These are phyloP conservation scores for Aspergillus egyptiacus DNA, from an alignment of 495 filamentous ascomycete genomes.

Conservation along the genomic window DNA sequence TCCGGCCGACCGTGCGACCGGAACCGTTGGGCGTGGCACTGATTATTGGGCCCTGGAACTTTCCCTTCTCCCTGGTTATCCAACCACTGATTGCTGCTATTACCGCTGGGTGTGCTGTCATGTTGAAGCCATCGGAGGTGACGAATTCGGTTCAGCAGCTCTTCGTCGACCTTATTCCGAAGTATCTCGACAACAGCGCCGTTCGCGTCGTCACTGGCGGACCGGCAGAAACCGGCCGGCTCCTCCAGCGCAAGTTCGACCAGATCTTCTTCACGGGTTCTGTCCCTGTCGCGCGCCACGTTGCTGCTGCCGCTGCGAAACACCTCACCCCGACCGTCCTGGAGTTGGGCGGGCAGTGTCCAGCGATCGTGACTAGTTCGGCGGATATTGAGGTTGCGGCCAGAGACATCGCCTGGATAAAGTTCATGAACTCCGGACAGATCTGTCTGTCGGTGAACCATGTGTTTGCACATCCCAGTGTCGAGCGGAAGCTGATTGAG, in stretches of 20 bases:
- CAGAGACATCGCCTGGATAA: slow-evolving; percentile 70
- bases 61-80: slow-evolving; percentile 66
- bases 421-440: slow-evolving; percentile 64
- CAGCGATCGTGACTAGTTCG: slow-evolving; percentile 73
- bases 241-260: slow-evolving; percentile 80
- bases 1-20: slow-evolving; percentile 47
- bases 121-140: slow-evolving; percentile 80
- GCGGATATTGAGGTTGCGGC: slow-evolving; percentile 70
- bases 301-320: slow-evolving; percentile 82
- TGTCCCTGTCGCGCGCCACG: slow-evolving; percentile 64
- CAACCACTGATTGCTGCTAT: slow-evolving; percentile 79
- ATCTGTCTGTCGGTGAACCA: slow-evolving; percentile 83
- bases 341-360: slow-evolving; percentile 81
- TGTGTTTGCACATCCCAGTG: slow-evolving; percentile 63
- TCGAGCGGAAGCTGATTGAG: slow-evolving; percentile 60
- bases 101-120: slow-evolving; percentile 71
- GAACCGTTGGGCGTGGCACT: slow-evolving; percentile 76
- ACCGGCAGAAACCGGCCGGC: slow-evolving; percentile 62
- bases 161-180: slow-evolving; percentile 63
- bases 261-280: slow-evolving; percentile 92
- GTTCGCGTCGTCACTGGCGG: slow-evolving; percentile 71
- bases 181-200: slow-evolving; percentile 59
- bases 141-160: slow-evolving; percentile 63
- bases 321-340: slow-evolving; percentile 77
- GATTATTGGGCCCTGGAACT: slow-evolving; percentile 88